Evolutionary conservation across 2,329 filamentous ascomycete genomes (phyloP).

Genomic region (Fusarium brevicatenulatum): DNA sequence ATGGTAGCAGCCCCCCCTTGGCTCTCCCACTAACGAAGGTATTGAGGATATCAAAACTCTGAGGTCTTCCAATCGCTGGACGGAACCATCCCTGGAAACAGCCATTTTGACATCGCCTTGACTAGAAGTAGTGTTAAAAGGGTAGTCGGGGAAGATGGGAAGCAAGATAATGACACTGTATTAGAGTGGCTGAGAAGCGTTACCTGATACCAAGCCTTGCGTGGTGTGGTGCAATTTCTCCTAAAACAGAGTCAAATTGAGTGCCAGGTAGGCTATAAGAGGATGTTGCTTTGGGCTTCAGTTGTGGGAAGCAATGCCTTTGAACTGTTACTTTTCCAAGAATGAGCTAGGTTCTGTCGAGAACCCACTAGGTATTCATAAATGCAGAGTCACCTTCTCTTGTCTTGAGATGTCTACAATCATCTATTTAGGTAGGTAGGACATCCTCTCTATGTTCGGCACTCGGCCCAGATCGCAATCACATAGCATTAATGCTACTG

Average conservation of each 20-base stretch:
- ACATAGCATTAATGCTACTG: too few species aligned
- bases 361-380: neutral
- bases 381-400: neutral
- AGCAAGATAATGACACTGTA: neutral
- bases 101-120: neutral
- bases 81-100: neutral
- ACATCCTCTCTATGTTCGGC: neutral
- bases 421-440: neutral
- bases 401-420: neutral
- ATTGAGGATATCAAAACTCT: neutral
- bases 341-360: neutral
- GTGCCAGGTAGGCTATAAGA: neutral
- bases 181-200: neutral
- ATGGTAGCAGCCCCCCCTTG: neutral
- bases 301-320: neutral
- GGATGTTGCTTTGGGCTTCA: neutral
- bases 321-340: neutral
- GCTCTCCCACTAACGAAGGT: neutral
- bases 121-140: neutral
- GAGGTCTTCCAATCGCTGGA: neutral
- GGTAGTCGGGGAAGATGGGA: neutral
- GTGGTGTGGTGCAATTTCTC: neutral
- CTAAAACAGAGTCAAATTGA: neutral
- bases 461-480: neutral
- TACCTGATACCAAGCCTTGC: neutral